Conservation (phyloP, 148 eudicot species). For the Chenopodium suecicum region DNA sequence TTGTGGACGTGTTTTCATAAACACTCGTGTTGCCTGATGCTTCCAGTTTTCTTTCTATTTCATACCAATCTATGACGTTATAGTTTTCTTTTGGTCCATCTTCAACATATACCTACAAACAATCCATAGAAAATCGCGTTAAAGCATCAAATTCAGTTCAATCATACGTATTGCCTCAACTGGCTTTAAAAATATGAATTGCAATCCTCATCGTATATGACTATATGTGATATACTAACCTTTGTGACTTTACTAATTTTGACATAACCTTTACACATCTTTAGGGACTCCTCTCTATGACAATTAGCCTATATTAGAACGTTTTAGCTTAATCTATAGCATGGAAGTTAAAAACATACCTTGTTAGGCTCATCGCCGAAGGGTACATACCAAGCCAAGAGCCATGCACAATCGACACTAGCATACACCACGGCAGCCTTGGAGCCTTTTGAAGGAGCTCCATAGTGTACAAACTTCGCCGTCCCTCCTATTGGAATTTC, state of each 20-base stretch:
- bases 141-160: neutral
- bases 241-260: too few species aligned
- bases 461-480: slow-evolving; percentile 11
- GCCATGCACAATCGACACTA: slow-evolving; percentile 4
- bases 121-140: neutral
- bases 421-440: slow-evolving; percentile 14
- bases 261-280: too few species aligned
- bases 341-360: neutral
- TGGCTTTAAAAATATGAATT: too few species aligned
- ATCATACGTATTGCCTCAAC: too few species aligned
- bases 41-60: slow-evolving; percentile 8
- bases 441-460: slow-evolving; percentile 1
- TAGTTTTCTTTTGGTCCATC: slow-evolving; percentile 9
- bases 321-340: neutral
- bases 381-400: slow-evolving; percentile 12
- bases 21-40: neutral
- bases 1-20: neutral
- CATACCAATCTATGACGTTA: neutral
- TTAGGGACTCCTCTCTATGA: too few species aligned
- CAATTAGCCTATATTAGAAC: neutral
- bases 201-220: too few species aligned
- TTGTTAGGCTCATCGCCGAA: slow-evolving; percentile 11
- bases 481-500: slow-evolving; percentile 13
- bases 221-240: too few species aligned
- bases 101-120: slow-evolving; percentile 4